phyloP scores from a whole-genome alignment of 257 asterid genomes.

The Petunia secreta region DNA sequence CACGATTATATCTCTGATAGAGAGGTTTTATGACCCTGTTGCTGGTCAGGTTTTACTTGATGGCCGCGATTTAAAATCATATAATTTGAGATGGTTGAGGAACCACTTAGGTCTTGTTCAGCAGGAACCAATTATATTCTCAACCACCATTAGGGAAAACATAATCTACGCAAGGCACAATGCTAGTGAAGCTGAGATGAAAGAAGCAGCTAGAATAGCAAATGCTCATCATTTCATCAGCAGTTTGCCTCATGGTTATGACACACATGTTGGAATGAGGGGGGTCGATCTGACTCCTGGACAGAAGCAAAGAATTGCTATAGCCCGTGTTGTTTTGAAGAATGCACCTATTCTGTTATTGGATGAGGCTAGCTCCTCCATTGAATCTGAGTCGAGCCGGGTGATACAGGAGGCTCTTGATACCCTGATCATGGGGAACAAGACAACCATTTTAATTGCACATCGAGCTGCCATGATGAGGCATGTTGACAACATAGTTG shows the following conservation, averaged over 20 bases:
- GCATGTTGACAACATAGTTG: constrained; percentile 95
- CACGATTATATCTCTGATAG: constrained; percentile 88
- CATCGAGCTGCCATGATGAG: constrained; percentile 99
- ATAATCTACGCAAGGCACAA: constrained; percentile 97
- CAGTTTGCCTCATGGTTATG: constrained; percentile 99
- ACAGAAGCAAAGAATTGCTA: constrained; percentile 95
- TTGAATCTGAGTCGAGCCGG: constrained; percentile 94
- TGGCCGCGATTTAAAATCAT: constrained; percentile 87
- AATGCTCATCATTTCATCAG: constrained; percentile 99
- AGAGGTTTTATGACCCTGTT: constrained; percentile 91
- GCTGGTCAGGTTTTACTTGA: constrained; percentile 92
- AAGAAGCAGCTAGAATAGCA: constrained; percentile 99
- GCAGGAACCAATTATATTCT: constrained; percentile 97
- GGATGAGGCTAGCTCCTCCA: constrained; percentile 98
- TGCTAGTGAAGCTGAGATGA: constrained; percentile 99
- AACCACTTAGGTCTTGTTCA: constrained; percentile 96
- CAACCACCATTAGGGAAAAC: constrained; percentile 92
- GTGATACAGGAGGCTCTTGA: constrained; percentile 98
- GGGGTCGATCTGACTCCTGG: constrained; percentile 99
- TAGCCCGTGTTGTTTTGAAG: constrained; percentile 87
- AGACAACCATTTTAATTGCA: constrained; percentile 92
- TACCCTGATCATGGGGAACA: constrained; percentile 95
- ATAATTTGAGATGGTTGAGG: constrained; percentile 97
- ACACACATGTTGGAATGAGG: constrained; percentile 99
- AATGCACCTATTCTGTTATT: constrained; percentile 91